Base-by-base conservation (phyloP, 306 rosid genomes). In the Pyrus communis region DNA sequence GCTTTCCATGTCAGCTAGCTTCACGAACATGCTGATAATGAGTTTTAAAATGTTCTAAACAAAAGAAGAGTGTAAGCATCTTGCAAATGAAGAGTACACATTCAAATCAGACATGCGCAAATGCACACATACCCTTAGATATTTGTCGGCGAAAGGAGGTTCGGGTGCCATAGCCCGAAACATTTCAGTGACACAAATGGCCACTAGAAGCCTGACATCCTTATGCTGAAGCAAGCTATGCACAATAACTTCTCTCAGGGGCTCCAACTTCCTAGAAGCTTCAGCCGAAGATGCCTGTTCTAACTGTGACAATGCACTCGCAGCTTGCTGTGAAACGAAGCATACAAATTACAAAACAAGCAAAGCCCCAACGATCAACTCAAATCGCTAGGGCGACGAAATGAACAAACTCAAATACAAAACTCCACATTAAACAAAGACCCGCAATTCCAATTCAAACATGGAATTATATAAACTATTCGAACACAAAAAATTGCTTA, bases 161-260 rank as follows among this genome's bases (percentile, higher is more conserved):
- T 91, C 89, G 11, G 99, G 99, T 52, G 98, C 97, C 87, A 79
- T 82, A 78, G 89, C 78, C 71, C 99, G 82, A 57, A 96, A 88
- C n/a, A 91, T 77, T 45, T 96, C 99, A 25, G 87, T 78, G 31
- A 80, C 80, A 57, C 97, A 96, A 30, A 92, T 79, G 51, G 97
- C 96, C 80, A 91, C 89, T 40, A 89, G 76, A 77, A 96, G 92
- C 83, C 85, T 87, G 51, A 95, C 96, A 43, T 91, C 99, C 84
- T 92, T 91, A 28, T 91, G 92, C 69, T 40, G 88, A 80, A 90
- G 88, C 85, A 96, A 75, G 76, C 89, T 79, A 23, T 69, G 73
- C 77, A 74, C 58, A 71, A 96, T 80, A 54, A 79, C 82, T 71
- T 75, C 72, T 71, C 70, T 83, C 80, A 96, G 71, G 55, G 96